phyloP scores from a whole-genome alignment of 352 stramenopile genomes.

The Phytophthora boehmeriae region DNA sequence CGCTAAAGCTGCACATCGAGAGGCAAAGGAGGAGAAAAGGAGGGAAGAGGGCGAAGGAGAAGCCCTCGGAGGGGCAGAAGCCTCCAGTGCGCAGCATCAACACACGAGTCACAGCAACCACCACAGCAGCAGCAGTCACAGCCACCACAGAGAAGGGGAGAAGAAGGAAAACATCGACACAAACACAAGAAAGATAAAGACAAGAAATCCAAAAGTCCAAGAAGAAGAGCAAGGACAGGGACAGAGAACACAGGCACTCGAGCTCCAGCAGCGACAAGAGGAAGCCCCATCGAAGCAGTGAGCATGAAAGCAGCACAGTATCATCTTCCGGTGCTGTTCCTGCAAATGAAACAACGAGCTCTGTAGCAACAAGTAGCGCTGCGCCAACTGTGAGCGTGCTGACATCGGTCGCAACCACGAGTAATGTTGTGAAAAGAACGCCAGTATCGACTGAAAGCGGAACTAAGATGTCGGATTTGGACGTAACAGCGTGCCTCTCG shows the following conservation, averaged over 20 bases:
- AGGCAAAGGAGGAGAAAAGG: slow-evolving; percentile 31
- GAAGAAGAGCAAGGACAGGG: slow-evolving; percentile 70
- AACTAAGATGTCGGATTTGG: slow-evolving; percentile 63
- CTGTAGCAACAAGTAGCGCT: background rate
- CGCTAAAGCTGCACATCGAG: background rate
- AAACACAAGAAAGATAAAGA: slow-evolving; percentile 68
- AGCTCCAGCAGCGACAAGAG: slow-evolving; percentile 50
- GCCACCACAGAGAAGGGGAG: slow-evolving; percentile 37
- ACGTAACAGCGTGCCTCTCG: slow-evolving; percentile 56
- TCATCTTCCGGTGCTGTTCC: slow-evolving; percentile 6
- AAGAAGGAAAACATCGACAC: slow-evolving; percentile 51
- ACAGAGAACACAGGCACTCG: slow-evolving; percentile 43
- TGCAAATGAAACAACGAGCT: slow-evolving; percentile 1
- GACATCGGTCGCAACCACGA: slow-evolving; percentile 21
- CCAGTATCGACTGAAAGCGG: slow-evolving; percentile 8
- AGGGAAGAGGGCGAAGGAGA: slow-evolving; percentile 30
- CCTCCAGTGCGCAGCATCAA: slow-evolving; percentile 9
- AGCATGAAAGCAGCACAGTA: slow-evolving; percentile 8
- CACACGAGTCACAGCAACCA: slow-evolving; percentile 19
- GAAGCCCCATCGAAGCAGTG: slow-evolving; percentile 44
- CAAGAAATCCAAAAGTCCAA: slow-evolving; percentile 81
- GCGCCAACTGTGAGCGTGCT: slow-evolving; percentile 6
- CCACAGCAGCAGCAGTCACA: slow-evolving; percentile 1
- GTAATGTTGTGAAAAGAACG: slow-evolving; percentile 30
- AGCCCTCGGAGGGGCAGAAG: slow-evolving; percentile 13